Base-by-base conservation (phyloP, 176 grass and related monocot species). In the Oryza meridionalis region DNA sequence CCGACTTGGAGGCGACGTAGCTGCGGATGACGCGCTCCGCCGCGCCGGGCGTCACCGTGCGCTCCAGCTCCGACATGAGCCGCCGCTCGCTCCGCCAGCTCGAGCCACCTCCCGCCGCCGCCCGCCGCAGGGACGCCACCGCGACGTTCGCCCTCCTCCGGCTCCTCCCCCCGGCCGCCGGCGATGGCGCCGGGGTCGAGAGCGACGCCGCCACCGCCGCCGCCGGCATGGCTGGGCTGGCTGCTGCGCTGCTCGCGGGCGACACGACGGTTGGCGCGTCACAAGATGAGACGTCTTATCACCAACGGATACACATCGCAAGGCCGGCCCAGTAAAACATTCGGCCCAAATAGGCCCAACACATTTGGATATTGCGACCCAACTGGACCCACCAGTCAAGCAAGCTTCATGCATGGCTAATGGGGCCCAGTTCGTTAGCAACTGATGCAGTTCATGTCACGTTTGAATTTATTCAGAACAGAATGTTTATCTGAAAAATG, bases 1-100 rank as follows among this genome's bases (percentile, higher is more conserved):
- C 89, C 46, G 93, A 95, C 82, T 92, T 93, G 55, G 80, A 73
- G 14, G 87, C 87, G 32, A 98, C 89, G 85, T 90, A 98, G 85
- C 85, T 79, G 53, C 87, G 83, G 82, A 98, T 88, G 69, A 98
- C 81, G 70, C 87, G 85, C 81, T 93, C 93, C 21, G 91, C 65
- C 21, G 91, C 88, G 76, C 87, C 89, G 17, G 89, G 71, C 69
- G 90, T 88, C 64, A 86, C 83, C 14, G 91, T 92, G 67, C 74
- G 85, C 72, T 90, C 67, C 82, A 98, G 93, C 72, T 92, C 88
- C 80, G 79, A 88, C 79, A 98, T 90, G 47, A 98, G 74, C 38
- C 93, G 88, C 75, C 89, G 77, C 66, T 87, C 89, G 69, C 79
- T 88, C 85, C 90, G 90, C 78, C 89, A 83, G 76, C 95, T 77